These are phyloP conservation scores for Sclerotinia trifoliorum DNA, from an alignment of 2,329 filamentous ascomycete species.

Conservation along the genomic window DNA sequence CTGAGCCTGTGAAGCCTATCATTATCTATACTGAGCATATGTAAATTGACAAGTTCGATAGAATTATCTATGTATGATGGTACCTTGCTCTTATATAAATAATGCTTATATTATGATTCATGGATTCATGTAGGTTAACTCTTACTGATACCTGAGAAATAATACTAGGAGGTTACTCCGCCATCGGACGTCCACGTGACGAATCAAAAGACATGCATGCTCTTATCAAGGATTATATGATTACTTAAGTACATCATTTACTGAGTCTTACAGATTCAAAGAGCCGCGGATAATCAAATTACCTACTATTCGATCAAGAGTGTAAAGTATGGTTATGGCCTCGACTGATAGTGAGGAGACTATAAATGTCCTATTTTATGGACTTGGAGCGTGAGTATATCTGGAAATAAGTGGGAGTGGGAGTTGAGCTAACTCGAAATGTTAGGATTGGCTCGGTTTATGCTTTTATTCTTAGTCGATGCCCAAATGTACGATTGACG, in stretches of 20 bases:
- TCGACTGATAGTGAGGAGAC: neutral
- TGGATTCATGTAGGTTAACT: too few species aligned
- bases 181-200: neutral
- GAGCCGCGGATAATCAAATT: too few species aligned
- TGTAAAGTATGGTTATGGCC: neutral
- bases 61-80: too few species aligned
- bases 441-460: slow-evolving; percentile 57
- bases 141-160: too few species aligned
- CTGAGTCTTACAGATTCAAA: too few species aligned
- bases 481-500: slow-evolving; percentile 50
- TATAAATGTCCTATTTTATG: slow-evolving; percentile 15
- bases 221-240: neutral
- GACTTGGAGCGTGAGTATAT: slow-evolving; percentile 13
- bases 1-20: too few species aligned
- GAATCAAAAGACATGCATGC: neutral
- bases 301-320: neutral
- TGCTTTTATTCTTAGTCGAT: slow-evolving; percentile 51
- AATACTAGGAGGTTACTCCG: neutral
- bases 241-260: neutral
- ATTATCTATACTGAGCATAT: too few species aligned
- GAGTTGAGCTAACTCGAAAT: neutral
- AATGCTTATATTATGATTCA: too few species aligned
- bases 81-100: too few species aligned
- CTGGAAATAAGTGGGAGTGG: accelerated
- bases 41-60: too few species aligned